Conservation (phyloP, 805 yeast species). For the Metschnikowia peoriensis region DNA sequence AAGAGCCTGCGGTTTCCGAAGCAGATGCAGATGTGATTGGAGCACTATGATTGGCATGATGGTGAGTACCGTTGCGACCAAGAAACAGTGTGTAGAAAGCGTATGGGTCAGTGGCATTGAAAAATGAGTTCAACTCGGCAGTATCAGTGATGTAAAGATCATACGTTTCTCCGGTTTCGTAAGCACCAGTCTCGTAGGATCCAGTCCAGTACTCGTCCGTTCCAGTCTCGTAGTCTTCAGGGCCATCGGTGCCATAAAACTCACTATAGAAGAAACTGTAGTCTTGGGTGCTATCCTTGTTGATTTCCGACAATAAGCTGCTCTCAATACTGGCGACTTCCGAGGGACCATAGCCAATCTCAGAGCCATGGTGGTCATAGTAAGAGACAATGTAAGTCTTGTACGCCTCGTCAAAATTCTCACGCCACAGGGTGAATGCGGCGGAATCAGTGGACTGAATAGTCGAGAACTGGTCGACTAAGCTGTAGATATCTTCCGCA, state of each 20-base stretch:
- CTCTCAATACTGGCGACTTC: neutral
- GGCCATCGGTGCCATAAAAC: neutral
- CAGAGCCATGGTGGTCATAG: neutral
- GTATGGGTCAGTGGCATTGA: neutral
- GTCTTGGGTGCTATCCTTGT: neutral
- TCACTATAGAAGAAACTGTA: conserved; percentile 2
- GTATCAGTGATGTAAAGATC: neutral
- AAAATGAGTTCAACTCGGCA: neutral
- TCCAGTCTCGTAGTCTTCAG: neutral
- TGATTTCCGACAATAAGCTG: neutral
- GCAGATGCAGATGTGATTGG: neutral
- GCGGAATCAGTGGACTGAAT: conserved; percentile 4
- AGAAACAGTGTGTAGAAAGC: neutral
- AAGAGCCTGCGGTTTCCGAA: neutral
- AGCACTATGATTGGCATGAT: neutral
- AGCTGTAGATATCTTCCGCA: neutral
- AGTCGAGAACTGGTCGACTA: neutral
- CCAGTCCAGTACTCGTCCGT: neutral
- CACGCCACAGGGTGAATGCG: conserved; percentile 3
- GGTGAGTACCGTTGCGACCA: neutral
- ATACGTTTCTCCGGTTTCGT: neutral
- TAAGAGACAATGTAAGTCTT: conserved; percentile 1
- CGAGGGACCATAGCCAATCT: neutral
- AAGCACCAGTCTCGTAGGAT: neutral
- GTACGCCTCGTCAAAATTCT: conserved; percentile 4